Base-by-base conservation (phyloP, 495 filamentous ascomycete species). In the Annulohypoxylon moriforme region DNA sequence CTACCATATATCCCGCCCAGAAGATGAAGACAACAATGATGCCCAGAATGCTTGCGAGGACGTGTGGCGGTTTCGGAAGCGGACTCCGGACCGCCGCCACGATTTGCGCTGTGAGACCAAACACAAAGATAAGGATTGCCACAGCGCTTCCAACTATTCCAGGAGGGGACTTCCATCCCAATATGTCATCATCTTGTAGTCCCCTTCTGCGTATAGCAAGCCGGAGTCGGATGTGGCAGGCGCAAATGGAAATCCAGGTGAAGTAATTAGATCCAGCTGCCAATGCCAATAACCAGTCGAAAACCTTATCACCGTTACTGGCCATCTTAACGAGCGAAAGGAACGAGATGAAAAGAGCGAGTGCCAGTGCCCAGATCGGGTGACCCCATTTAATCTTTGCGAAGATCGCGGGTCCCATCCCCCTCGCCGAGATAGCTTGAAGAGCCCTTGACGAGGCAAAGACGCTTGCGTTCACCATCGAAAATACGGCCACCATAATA, bases 181-280 rank as follows among this genome's bases (percentile, higher is more conserved):
- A 53, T 38, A 71, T 40, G 1, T 71, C 34, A 14, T 57, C 22
- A 18, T 53, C 34, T 6, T 75, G 24, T 7, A 56, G 9, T 4
- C 63, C 52, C 49, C 69, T 64, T 27, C n/a, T 56, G 4, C 64
- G 55, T 24, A 76, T 68, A 3, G 83, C 90, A 13, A 75, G 75
- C 34, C 90, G 87, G 82, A 91, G 91, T 36, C 89, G 86, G 62
- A 92, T 89, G 70, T 92, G 90, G 2, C 89, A 84, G 4, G 89
- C 68, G 77, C 85, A 88, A 75, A 92, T 90, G 47, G 85, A 88
- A 6, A 83, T 88, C 87, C 87, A 92, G 53, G 87, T 86, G 76
- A 92, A 92, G 72, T 92, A 85, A 73, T 86, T 81, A 27, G 84
- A 83, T 10, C 90, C 82, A 68, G 87, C 88, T 13, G 88, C 88